Base-by-base conservation (phyloP, 306 rosid species). In the Amphicarpaea edgeworthii region DNA sequence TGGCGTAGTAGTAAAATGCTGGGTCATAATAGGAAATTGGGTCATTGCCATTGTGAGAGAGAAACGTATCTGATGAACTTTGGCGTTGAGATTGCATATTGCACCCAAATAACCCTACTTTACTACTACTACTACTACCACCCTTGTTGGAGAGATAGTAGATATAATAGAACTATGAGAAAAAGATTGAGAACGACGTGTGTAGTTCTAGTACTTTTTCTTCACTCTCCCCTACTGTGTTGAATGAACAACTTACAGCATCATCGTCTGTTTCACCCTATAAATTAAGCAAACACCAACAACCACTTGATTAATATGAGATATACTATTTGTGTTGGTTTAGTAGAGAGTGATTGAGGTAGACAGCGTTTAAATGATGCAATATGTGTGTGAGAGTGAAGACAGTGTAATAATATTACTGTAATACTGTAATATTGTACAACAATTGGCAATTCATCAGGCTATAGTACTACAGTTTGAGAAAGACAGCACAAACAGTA, bases 11-110 rank as follows among this genome's bases (percentile, higher is more conserved):
- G 53, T 1, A 12, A 10, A 49, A 49, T 70, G 75, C 32, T 49
- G 57, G 74, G 74, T 69, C 74, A 69, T 38, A 47, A 30, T 6
- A 69, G 46, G 74, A 69, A 49, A 66, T 42, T 66, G 34, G 54
- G 37, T 42, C 53, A 23, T 42, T 66, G 6, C 54, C 38, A 66
- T 12, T 42, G 72, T 21, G 54, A 38, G 46, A 47, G 16, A 30
- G 17, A 69, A 70, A 70, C 62, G 41, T 70, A 6, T 70, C 47
- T 17, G 26, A 68, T 17, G 26, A 68, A 28, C 6, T 46, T 46
- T 47, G n/a, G n/a, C n/a, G n/a, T n/a, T n/a, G 74, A 47, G 74
- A 46, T 68, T 43, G 40, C 57, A 61, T 30, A 43, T 68, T 45
- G 57, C 73, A 68, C 70, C 70, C 70, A 68, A 45, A 45, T 45